Percentiles rank a stretch among this genome's conserved stretches.
Evolutionary conservation across 1,284 basidiomycete genomes (phyloP).

Genomic region (Trichosporon inkin): DNA sequence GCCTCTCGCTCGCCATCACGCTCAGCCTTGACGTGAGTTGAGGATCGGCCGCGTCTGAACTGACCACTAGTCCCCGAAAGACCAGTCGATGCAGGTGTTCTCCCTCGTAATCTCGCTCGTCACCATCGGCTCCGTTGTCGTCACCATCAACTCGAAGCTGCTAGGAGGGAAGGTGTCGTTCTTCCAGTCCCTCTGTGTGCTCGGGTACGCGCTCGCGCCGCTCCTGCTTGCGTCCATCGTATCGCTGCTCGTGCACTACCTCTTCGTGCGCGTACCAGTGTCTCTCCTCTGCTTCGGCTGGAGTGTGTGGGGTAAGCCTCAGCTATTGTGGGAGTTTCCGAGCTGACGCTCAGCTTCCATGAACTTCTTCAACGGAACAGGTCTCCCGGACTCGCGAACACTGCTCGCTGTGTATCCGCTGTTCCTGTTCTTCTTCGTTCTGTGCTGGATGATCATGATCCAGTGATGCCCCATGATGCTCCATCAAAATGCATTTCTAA

Average conservation of each 20-base stretch:
- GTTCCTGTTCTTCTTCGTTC: conserved; percentile 56
- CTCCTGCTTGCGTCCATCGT: conserved; percentile 82
- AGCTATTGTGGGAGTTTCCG: background rate
- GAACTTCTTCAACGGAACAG: conserved; percentile 89
- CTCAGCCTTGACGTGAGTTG: conserved; percentile 75
- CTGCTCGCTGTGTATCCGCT: conserved; percentile 89
- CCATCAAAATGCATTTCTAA: background rate
- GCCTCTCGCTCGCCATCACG: conserved; percentile 76
- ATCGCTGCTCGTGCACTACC: conserved; percentile 74
- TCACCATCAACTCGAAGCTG: conserved; percentile 90
- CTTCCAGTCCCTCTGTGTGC: conserved; percentile 87
- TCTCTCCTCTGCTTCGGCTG: conserved; percentile 82
- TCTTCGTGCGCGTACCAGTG: conserved; percentile 79
- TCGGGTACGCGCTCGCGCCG: conserved; percentile 86
- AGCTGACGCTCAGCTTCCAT: conserved; percentile 63
- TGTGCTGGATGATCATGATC: conserved; percentile 93
- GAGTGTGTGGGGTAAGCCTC: conserved; percentile 82
- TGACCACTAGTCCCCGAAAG: conserved; percentile 64
- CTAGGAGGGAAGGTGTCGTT: conserved; percentile 96
- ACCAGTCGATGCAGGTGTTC: conserved; percentile 81
- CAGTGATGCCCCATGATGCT: conserved; percentile 53
- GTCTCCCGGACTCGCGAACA: conserved; percentile 80
- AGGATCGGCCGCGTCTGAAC: background rate
- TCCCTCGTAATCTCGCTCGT: conserved; percentile 87
- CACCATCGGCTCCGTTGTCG: conserved; percentile 77